Evolutionary conservation across 2,329 filamentous ascomycete genomes (phyloP).

Genomic region (Cladobotryum protrusum): DNA sequence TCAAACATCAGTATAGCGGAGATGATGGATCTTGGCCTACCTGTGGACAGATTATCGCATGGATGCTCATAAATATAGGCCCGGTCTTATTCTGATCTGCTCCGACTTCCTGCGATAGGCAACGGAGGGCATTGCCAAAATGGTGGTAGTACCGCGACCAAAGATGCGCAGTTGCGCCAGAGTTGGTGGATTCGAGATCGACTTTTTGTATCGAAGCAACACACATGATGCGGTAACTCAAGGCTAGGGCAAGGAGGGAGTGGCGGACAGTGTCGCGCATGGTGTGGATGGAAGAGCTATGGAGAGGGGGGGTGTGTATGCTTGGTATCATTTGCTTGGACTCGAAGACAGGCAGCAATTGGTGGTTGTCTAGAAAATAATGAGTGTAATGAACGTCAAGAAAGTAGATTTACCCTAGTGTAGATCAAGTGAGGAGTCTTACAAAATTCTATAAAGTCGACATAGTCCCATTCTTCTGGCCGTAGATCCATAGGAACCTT

Average conservation of each 20-base stretch:
- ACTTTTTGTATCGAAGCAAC: slow-evolving; percentile 5
- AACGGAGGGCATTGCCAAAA: slow-evolving; percentile 1
- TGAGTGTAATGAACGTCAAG: too few relatives aligned
- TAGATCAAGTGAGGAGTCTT: neutral
- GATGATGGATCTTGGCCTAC: too few relatives aligned
- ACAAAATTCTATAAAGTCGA: slow-evolving; percentile 5
- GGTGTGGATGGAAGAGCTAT: neutral
- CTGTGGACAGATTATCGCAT: neutral
- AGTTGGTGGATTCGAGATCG: neutral
- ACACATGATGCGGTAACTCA: slow-evolving; percentile 9
- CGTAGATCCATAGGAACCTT: neutral
- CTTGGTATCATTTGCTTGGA: slow-evolving; percentile 6
- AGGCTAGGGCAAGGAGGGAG: slow-evolving; percentile 5
- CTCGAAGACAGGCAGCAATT: slow-evolving; percentile 1
- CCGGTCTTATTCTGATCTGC: neutral
- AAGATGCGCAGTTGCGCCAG: slow-evolving; percentile 5
- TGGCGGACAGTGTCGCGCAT: slow-evolving; percentile 3
- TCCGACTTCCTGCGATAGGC: slow-evolving; percentile 7
- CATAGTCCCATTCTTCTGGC: neutral
- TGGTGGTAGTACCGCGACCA: slow-evolving; percentile 8
- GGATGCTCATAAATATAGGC: slow-evolving; percentile 7
- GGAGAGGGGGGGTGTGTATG: neutral
- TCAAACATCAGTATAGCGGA: too few relatives aligned
- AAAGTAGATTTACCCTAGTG: neutral
- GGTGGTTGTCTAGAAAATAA: slow-evolving; percentile 5